A percentile compares a stretch with the other conserved stretches of the same genome.
Evolutionary conservation across 257 asterid species (phyloP).

Genomic region (Pogostemon cablin): DNA sequence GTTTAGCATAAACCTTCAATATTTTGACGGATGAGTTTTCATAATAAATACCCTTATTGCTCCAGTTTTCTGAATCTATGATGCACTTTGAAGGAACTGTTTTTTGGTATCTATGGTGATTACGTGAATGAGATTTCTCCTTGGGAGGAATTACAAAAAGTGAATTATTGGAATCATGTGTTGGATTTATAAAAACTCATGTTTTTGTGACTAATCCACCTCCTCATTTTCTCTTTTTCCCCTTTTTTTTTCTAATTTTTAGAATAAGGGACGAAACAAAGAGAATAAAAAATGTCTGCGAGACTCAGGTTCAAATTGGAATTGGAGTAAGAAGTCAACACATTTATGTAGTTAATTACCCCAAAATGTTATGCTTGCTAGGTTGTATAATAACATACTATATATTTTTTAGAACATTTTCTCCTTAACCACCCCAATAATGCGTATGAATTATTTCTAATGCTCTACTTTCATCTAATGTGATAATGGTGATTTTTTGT

Average conservation of each 20-base stretch:
- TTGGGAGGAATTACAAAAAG: slow-evolving; percentile 15
- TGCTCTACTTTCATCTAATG: neutral
- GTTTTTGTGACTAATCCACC: neutral
- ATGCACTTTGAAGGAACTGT: slow-evolving; percentile 24
- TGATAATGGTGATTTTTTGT: neutral
- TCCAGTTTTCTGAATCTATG: slow-evolving; percentile 3
- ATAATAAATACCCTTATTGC: neutral
- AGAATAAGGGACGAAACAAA: too few relatives aligned
- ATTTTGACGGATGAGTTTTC: neutral
- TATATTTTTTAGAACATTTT: too few relatives aligned
- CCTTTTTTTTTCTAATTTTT: too few relatives aligned
- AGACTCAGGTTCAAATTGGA: too few relatives aligned
- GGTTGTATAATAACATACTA: slow-evolving; percentile 1
- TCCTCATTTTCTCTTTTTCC: too few relatives aligned
- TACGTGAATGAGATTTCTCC: slow-evolving; percentile 16
- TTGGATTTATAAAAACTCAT: neutral
- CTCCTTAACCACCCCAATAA: neutral
- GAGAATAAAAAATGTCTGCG: too few relatives aligned
- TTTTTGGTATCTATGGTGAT: neutral
- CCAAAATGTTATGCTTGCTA: slow-evolving; percentile 10
- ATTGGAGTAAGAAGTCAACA: neutral
- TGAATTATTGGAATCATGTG: slow-evolving; percentile 6
- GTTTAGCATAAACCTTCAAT: neutral
- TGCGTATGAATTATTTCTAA: too few relatives aligned
- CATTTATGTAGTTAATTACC: neutral